These are phyloP conservation scores for Jaapia argillacea DNA, from an alignment of 768 basidiomycete genomes.

Conservation along the genomic window DNA sequence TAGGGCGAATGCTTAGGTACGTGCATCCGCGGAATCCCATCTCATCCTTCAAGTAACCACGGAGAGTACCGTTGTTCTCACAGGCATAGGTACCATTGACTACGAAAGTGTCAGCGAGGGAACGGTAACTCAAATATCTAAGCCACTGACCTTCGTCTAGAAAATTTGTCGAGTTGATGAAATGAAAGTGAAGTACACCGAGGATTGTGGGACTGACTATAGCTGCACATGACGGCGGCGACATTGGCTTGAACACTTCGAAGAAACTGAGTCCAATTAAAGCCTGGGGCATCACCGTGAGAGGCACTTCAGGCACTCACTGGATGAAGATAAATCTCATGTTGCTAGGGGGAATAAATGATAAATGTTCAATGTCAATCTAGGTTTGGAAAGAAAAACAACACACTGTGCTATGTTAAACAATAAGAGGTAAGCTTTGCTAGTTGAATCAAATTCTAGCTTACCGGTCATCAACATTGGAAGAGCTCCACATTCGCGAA, in stretches of 20 bases:
- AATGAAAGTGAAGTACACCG: background rate
- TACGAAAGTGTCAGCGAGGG: slow-evolving; percentile 9
- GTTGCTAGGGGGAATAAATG: slow-evolving; percentile 18
- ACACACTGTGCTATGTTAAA: background rate
- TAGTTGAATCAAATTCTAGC: background rate
- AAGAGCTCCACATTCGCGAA: slow-evolving; percentile 21
- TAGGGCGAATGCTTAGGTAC: slow-evolving; percentile 10
- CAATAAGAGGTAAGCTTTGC: background rate
- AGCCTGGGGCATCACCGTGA: background rate
- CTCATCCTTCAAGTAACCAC: slow-evolving; percentile 55
- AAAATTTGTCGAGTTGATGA: background rate
- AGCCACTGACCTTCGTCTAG: background rate
- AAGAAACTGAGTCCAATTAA: slow-evolving; percentile 26
- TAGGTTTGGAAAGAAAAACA: background rate
- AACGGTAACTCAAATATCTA: background rate
- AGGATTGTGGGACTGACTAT: slow-evolving; percentile 26
- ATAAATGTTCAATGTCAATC: background rate
- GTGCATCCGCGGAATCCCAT: slow-evolving; percentile 58
- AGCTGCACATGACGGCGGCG: slow-evolving; percentile 58
- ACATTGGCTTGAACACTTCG: slow-evolving; percentile 57
- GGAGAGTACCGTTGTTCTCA: slow-evolving; percentile 50
- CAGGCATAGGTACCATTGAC: slow-evolving; percentile 54
- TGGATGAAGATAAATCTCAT: slow-evolving; percentile 49
- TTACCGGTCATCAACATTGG: slow-evolving; percentile 30
- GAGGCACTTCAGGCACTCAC: slow-evolving; percentile 15